Evolutionary conservation across 495 filamentous ascomycete genomes (phyloP).

Genomic region (Penicillium daleae): DNA sequence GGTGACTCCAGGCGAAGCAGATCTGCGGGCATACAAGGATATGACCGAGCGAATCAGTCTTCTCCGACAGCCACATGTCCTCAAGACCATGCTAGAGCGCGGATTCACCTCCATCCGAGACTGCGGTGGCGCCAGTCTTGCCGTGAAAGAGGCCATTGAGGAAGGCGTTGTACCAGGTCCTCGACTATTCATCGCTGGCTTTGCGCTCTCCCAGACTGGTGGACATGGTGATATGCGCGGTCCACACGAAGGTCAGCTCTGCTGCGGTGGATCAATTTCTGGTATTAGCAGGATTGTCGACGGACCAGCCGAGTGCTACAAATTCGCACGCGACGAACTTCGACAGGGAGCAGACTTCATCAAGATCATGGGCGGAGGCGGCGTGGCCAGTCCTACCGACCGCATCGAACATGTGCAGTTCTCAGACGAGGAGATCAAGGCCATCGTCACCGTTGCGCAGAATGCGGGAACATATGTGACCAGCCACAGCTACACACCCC

Average conservation of each 20-base stretch:
- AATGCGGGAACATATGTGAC: slow-evolving; percentile 56
- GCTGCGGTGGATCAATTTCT: slow-evolving; percentile 40
- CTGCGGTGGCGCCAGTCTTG: slow-evolving; percentile 52
- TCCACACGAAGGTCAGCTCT: slow-evolving; percentile 35
- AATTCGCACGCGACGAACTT: slow-evolving; percentile 52
- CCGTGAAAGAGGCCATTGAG: slow-evolving; percentile 51
- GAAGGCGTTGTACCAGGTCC: slow-evolving; percentile 51
- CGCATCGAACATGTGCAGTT: slow-evolving; percentile 54
- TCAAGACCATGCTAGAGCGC: slow-evolving; percentile 49
- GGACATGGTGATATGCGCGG: slow-evolving; percentile 55
- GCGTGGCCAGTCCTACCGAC: slow-evolving; percentile 56
- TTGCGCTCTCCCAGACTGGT: slow-evolving; percentile 54
- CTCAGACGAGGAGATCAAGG: slow-evolving; percentile 54
- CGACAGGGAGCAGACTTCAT: slow-evolving; percentile 57
- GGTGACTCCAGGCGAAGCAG: slow-evolving; percentile 45
- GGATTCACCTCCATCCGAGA: slow-evolving; percentile 60
- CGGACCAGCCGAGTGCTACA: slow-evolving; percentile 53
- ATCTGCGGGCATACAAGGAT: slow-evolving; percentile 28
- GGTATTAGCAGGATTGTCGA: slow-evolving; percentile 48
- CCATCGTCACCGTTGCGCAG: slow-evolving; percentile 49
- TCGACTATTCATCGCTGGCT: slow-evolving; percentile 49
- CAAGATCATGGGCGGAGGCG: slow-evolving; percentile 61
- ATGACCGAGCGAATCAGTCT: slow-evolving; percentile 25
- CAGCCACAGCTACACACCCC: slow-evolving; percentile 56
- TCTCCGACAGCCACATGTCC: slow-evolving; percentile 21